These are phyloP conservation scores for Lipomyces yamadae DNA, from an alignment of 805 yeast genomes.

Conservation along the genomic window DNA sequence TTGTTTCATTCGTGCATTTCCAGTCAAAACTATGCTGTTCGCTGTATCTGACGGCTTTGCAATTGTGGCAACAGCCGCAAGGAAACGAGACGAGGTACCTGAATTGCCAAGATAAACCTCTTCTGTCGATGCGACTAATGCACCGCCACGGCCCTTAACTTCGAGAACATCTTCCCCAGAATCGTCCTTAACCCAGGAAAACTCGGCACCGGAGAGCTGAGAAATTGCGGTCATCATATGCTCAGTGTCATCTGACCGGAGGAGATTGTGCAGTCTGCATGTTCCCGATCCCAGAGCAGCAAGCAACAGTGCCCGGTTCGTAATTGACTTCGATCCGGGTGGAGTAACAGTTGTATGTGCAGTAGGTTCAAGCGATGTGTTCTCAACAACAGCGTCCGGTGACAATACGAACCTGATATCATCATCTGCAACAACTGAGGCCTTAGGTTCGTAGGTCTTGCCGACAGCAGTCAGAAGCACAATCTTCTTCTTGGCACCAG, in stretches of 20 bases:
- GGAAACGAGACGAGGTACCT: slow-evolving; percentile 95
- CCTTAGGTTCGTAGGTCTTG: slow-evolving; percentile 83
- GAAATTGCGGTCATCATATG: slow-evolving; percentile 90
- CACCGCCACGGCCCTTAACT: slow-evolving; percentile 80
- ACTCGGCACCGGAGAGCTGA: slow-evolving; percentile 77
- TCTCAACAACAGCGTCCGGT: slow-evolving; percentile 69
- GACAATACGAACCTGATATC: slow-evolving; percentile 82
- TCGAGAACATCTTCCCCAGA: slow-evolving; percentile 88
- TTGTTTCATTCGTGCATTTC: slow-evolving; percentile 96
- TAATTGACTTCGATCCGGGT: slow-evolving; percentile 97
- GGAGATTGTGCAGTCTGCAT: slow-evolving; percentile 78
- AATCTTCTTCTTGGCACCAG: slow-evolving; percentile 86
- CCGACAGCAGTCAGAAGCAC: slow-evolving; percentile 86
- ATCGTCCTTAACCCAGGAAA: slow-evolving; percentile 68
- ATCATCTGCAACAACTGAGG: slow-evolving; percentile 79
- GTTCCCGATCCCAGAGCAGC: slow-evolving; percentile 91
- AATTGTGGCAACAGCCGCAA: slow-evolving; percentile 89
- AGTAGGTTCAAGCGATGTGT: slow-evolving; percentile 45
- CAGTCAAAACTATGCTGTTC: slow-evolving; percentile 71
- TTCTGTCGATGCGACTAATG: slow-evolving; percentile 63
- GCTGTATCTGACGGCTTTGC: slow-evolving; percentile 50
- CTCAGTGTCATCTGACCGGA: slow-evolving; percentile 95
- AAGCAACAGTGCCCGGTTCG: slow-evolving; percentile 88
- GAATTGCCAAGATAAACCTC: slow-evolving; percentile 93
- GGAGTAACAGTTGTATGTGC: slow-evolving; percentile 63